These are phyloP conservation scores for Pyrenochaeta sp. DNA, from an alignment of 2,329 filamentous ascomycete genomes.

Conservation along the genomic window DNA sequence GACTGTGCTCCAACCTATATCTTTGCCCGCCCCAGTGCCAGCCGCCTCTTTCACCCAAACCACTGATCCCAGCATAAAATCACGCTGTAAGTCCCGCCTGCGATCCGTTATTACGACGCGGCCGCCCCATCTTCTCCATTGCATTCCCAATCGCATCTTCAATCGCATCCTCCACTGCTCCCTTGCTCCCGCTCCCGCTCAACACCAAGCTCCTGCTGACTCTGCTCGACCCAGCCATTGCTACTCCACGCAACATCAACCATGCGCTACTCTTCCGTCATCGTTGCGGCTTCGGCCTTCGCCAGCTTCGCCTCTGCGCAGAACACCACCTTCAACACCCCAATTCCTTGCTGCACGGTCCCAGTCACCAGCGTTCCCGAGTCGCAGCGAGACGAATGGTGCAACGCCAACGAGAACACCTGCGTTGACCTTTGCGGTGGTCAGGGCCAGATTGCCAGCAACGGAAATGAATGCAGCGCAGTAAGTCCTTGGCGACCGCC, in stretches of 20 bases:
- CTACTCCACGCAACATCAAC: conserved; percentile 42
- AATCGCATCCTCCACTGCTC: conserved; percentile 4
- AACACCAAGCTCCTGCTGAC: conserved; percentile 37
- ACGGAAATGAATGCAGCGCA: conserved; percentile 62
- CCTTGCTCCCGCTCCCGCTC: conserved; percentile 13
- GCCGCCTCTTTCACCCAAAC: conserved; percentile 17
- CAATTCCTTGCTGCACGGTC: conserved; percentile 52
- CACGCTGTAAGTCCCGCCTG: conserved; percentile 18
- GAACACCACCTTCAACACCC: conserved; percentile 46
- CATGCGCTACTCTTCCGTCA: conserved; percentile 58
- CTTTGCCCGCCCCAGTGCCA: conserved; percentile 22
- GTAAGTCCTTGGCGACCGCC: too few relatives aligned
- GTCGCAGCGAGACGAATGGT: conserved; percentile 59
- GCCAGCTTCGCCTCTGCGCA: conserved; percentile 56
- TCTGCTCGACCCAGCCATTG: conserved; percentile 41
- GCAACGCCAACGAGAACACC: conserved; percentile 63
- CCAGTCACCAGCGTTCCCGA: conserved; percentile 50
- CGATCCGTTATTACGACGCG: neutral
- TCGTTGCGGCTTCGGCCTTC: conserved; percentile 57
- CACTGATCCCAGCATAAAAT: conserved; percentile 21
- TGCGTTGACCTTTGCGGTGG: conserved; percentile 67
- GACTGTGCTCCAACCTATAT: conserved; percentile 23
- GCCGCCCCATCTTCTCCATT: conserved; percentile 11
- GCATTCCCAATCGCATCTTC: conserved; percentile 8
- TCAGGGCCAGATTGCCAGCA: conserved; percentile 47